A percentile compares a stretch with the other conserved stretches of the same genome.
These are phyloP conservation scores for Leptodontidium sp. DNA, from an alignment of 2,329 filamentous ascomycete genomes.

Conservation along the genomic window DNA sequence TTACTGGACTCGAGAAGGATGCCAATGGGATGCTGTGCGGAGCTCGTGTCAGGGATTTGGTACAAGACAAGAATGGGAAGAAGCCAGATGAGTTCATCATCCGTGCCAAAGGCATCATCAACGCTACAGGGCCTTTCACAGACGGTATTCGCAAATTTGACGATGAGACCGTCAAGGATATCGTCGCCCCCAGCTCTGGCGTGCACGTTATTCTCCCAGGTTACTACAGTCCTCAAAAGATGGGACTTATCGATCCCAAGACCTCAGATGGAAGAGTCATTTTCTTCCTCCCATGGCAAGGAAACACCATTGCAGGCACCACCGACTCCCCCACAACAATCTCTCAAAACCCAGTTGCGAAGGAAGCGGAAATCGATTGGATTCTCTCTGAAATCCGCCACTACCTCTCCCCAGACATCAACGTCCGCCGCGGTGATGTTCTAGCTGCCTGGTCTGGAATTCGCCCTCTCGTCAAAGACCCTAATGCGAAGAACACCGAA, in stretches of 20 bases:
- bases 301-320: conserved; percentile 89
- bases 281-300: conserved; percentile 94
- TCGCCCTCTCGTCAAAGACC: conserved; percentile 84
- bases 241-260: conserved; percentile 86
- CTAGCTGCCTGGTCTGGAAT: conserved; percentile 91
- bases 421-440: conserved; percentile 85
- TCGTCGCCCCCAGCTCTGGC: conserved; percentile 85
- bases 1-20: conserved; percentile 79
- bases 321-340: conserved; percentile 82
- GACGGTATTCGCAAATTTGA: conserved; percentile 89
- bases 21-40: conserved; percentile 76
- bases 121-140: conserved; percentile 88
- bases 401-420: conserved; percentile 85
- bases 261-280: conserved; percentile 91
- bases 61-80: conserved; percentile 71
- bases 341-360: conserved; percentile 75
- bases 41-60: conserved; percentile 74
- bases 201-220: conserved; percentile 88
- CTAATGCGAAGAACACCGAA: conserved; percentile 84
- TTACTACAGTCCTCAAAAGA: conserved; percentile 84
- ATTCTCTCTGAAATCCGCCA: conserved; percentile 84
- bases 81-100: conserved; percentile 71
- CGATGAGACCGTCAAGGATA: conserved; percentile 74
- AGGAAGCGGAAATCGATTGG: conserved; percentile 87
- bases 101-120: conserved; percentile 82